Percentiles rank a stretch among this genome's conserved stretches.
Evolutionary conservation across 2,329 filamentous ascomycete genomes (phyloP).

Genomic region (Graphium sp.): DNA sequence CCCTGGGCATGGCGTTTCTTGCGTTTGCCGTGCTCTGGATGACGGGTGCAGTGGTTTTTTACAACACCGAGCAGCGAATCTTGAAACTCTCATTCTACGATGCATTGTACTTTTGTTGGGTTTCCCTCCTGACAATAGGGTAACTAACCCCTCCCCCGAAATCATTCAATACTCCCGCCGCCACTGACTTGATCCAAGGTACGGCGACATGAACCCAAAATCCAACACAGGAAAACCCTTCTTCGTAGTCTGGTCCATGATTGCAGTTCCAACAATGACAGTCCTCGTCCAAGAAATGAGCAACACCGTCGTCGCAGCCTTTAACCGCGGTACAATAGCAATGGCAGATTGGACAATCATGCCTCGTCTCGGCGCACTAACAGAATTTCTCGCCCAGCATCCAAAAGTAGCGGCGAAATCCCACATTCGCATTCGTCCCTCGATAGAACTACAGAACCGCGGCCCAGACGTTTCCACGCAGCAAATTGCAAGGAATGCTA

Average conservation of each 20-base stretch:
- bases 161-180: too few species aligned
- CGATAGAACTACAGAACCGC: too few species aligned
- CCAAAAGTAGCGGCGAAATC: too few species aligned
- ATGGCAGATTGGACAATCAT: too few species aligned
- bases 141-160: too few species aligned
- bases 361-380: too few species aligned
- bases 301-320: constrained; percentile 71
- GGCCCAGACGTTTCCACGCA: too few species aligned
- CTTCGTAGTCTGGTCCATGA: constrained; percentile 83
- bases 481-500: too few species aligned
- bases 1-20: constrained; percentile 48
- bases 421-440: too few species aligned
- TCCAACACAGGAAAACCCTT: constrained; percentile 68
- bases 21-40: constrained; percentile 68
- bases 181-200: too few species aligned
- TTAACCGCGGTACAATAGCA: too few species aligned
- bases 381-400: too few species aligned
- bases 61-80: constrained; percentile 29
- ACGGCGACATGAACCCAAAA: constrained; percentile 64
- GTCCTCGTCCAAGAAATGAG: constrained; percentile 72
- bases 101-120: constrained; percentile 72
- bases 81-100: constrained; percentile 61
- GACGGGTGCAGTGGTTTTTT: constrained; percentile 60
- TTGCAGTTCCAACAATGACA: constrained; percentile 78
- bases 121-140: constrained; percentile 69